Base-by-base conservation (phyloP, 1,139 yeast genomes). In the Lodderomyces beijingensis region DNA sequence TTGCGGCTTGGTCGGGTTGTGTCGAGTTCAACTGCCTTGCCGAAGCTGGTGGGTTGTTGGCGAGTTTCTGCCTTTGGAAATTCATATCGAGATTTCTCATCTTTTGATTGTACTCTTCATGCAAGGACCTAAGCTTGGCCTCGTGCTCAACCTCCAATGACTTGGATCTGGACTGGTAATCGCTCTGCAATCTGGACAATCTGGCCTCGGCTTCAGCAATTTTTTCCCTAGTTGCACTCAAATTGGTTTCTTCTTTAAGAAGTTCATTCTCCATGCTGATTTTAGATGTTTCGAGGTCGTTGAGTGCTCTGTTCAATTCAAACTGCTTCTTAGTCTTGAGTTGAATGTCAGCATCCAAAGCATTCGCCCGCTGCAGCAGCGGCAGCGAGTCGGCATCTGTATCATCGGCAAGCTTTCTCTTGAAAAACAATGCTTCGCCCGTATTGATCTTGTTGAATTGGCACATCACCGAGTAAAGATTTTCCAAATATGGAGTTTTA, bases 401-500 rank as follows among this genome's bases (percentile, higher is more conserved):
- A 10, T 30, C 32, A 21, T 28, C 27, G 3, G 15, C 29, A 15
- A 30, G 25, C 26, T 43, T 55, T 39, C 71, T 53, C 22, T 47
- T 44, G 44, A 67, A 67, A 36, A 67, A 65, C 2, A 63, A 39
- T 10, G 68, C 57, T n/a, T 50, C 40, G 5, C 45, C 48, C 7
- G 43, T 42, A 48, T 78, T 81, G 31, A 79, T 54, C 42, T 70
- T 74, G 36, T 68, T 69, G 37, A 69, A 70, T 51, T 84, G 94
- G 44, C 86, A 79, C 67, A 85, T 65, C 38, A 81, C 74, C 3
- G 95, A 87, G 53, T 86, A 88, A 38, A 86, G 62, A 48, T 86
- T 85, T 57, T 88, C 96, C 55, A 88, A 68, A 53, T 88, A 88
- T 3, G 96, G 96, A 1, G 96, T 85, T 52, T 85, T 80, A 35